phyloP scores from a whole-genome alignment of 352 stramenopile genomes.

The Pythium insidiosum region DNA sequence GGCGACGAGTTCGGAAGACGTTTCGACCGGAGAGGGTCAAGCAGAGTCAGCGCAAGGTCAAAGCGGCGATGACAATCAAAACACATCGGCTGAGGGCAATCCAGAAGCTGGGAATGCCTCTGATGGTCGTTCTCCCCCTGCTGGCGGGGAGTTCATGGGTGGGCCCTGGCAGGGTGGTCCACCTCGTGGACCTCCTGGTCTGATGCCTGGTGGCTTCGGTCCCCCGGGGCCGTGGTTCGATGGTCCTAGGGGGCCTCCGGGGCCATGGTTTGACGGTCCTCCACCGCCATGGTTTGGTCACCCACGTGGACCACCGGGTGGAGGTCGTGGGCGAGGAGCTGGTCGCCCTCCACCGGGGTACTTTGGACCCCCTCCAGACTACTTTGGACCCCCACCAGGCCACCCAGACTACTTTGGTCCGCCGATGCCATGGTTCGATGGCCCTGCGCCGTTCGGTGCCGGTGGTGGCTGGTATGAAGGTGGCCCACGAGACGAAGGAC shows the following conservation, averaged over 20 bases:
- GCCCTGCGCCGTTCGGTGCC: conserved; percentile 37
- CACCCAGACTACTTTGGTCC: conserved; percentile 75
- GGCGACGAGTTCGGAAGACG: neutral
- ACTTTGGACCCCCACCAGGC: conserved; percentile 62
- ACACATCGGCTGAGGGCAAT: conserved; percentile 1
- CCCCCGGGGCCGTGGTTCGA: conserved; percentile 65
- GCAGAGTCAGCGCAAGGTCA: no score
- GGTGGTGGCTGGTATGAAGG: conserved; percentile 23
- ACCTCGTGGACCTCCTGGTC: conserved; percentile 24
- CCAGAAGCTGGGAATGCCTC: conserved; percentile 6
- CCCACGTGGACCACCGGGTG: conserved; percentile 56
- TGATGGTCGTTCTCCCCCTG: conserved; percentile 1
- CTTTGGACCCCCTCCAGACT: conserved; percentile 65
- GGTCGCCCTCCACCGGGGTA: conserved; percentile 56
- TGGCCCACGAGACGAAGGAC: conserved; percentile 30
- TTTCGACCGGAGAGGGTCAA: neutral
- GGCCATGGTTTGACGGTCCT: conserved; percentile 68
- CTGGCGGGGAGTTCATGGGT: conserved; percentile 7
- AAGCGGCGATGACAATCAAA: neutral
- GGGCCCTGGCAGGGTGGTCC: conserved; percentile 20
- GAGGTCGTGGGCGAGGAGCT: conserved; percentile 21
- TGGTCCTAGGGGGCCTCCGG: conserved; percentile 51
- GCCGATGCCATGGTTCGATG: conserved; percentile 64
- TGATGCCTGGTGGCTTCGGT: conserved; percentile 51
- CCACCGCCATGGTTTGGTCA: conserved; percentile 75